Base-by-base conservation (phyloP, 345 rosid species). In the Acer campestre region DNA sequence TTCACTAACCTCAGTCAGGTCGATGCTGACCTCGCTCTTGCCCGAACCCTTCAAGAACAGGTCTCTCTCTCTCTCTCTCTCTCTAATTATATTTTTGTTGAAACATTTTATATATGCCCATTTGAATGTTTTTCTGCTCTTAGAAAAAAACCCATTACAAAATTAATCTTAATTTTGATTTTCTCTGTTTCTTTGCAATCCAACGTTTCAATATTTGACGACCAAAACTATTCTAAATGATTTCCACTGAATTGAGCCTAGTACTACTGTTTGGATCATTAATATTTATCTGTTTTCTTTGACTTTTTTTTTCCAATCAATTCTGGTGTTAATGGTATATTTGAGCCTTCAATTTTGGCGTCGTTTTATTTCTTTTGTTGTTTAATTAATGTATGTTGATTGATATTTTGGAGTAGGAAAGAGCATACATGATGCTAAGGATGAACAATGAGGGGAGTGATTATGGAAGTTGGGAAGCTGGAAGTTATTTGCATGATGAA, bases 1-100 rank as follows among this genome's bases (percentile, higher is more conserved):
- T 96, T 96, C 78, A 84, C 92, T 80, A 80, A 87, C 81, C 90
- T 94, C 20, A 89, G 90, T 75, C 98, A 92, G 86, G 89, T 90
- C 62, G 98, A 96, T 77, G 95, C 99, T 51, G 98, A 94, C 88
- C 94, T 89, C 38, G 97, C 93, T 76, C 99, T 94, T 61, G 98
- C 98, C 29, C 92, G 97, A 20, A 86, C 92, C 73, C 95, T 92
- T 13, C 98, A 94, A 82, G 99, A 94, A 65, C 98, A 94, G 94
- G 98, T 95, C 14, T 10, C 13, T 46, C 14, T 46, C 42, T 63
- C 13, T 46, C 14, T 46, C 42, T 63, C 13, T 76, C 29, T 68
- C n/a, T 42, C 9, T 29, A 61, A 6, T 29, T 9, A 46, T 10
- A 10, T 46, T 10, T 46, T 46, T 42, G 46, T 42, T 42, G 9